Conservation (phyloP, 2,329 filamentous ascomycete genomes). For the Penicillium sp. region DNA sequence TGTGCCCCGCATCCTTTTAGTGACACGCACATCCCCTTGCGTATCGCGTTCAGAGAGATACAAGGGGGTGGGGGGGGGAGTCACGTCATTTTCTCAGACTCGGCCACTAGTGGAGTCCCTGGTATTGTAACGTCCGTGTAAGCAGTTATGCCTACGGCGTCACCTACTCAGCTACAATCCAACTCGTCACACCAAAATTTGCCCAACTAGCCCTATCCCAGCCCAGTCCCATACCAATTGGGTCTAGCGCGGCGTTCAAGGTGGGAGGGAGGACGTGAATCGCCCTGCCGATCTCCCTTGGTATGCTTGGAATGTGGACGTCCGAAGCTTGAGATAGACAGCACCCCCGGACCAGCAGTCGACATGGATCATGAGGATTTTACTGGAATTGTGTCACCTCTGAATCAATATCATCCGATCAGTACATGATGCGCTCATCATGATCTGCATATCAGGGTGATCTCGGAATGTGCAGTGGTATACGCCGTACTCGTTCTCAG, state of each 20-base stretch:
- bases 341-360: not conserved
- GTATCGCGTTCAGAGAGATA: constrained; percentile 1
- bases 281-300: constrained; percentile 18
- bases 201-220: not conserved
- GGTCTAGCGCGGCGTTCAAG: not conserved
- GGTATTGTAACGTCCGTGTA: not conserved
- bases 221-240: not conserved
- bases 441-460: not conserved
- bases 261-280: not conserved
- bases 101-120: not conserved
- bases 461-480: not conserved
- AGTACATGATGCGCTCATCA: not conserved
- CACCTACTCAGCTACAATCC: too few relatives aligned
- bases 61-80: not conserved
- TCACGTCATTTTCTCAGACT: constrained; percentile 25
- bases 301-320: constrained; percentile 3
- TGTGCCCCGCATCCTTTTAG: constrained; percentile 9
- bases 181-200: not conserved
- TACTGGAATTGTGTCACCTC: not conserved
- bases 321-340: constrained; percentile 6
- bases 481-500: not conserved
- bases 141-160: not conserved
- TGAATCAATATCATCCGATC: not conserved
- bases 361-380: not conserved
- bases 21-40: constrained; percentile 25